Percentiles rank a stretch among this genome's conserved stretches.
Conservation (phyloP, 495 filamentous ascomycete species). For the Penicillium herquei region DNA sequence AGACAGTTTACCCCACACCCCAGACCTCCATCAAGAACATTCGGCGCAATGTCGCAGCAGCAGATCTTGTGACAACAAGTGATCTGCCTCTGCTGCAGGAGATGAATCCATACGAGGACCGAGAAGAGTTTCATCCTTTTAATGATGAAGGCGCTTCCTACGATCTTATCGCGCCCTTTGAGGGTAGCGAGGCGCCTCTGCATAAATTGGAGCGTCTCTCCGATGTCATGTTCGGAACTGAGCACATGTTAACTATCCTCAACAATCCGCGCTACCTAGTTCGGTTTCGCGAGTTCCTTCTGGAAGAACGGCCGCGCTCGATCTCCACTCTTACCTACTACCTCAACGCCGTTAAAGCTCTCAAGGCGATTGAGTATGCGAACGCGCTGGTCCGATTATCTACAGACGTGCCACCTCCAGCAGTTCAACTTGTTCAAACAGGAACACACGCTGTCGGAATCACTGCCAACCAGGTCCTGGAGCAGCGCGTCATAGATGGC, state of each 20-base stretch:
- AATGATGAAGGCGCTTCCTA: slow-evolving; percentile 30
- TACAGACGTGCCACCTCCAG: slow-evolving; percentile 32
- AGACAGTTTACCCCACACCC: slow-evolving; percentile 20
- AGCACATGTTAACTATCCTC: slow-evolving; percentile 59
- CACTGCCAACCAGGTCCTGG: slow-evolving; percentile 52
- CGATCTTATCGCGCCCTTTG: slow-evolving; percentile 30
- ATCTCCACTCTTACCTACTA: slow-evolving; percentile 66
- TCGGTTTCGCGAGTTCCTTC: slow-evolving; percentile 63
- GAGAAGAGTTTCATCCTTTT: slow-evolving; percentile 28
- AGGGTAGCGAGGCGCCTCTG: slow-evolving; percentile 25
- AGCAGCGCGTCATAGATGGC: slow-evolving; percentile 56
- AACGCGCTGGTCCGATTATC: slow-evolving; percentile 57
- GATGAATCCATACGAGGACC: slow-evolving; percentile 22
- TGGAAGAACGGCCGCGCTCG: slow-evolving; percentile 68
- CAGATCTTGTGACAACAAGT: background rate
- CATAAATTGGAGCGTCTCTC: slow-evolving; percentile 57
- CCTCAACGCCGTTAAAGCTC: slow-evolving; percentile 61
- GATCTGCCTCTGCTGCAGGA: slow-evolving; percentile 28
- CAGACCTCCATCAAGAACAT: slow-evolving; percentile 24
- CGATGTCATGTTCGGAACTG: slow-evolving; percentile 61
- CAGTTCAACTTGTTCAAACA: slow-evolving; percentile 43
- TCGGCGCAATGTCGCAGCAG: slow-evolving; percentile 19
- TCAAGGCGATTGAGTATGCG: slow-evolving; percentile 69
- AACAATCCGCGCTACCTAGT: slow-evolving; percentile 67
- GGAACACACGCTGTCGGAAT: slow-evolving; percentile 40